Evolutionary conservation across 345 rosid species (phyloP), one percentile per base, ranked within the genome.

Genomic region (Populus simonii): DNA sequence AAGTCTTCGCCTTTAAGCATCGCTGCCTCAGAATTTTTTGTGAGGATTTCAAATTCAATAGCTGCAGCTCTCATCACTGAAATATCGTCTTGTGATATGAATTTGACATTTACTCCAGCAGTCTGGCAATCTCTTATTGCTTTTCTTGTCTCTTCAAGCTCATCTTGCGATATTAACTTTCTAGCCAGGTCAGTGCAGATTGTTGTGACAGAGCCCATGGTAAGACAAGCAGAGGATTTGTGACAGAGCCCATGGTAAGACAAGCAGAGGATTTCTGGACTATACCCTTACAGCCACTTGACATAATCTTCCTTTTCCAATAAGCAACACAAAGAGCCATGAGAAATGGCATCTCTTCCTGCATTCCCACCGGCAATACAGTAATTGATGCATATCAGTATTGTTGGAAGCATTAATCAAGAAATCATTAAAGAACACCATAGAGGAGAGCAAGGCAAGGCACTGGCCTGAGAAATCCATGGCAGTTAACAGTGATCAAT

Each of bases 181-280:
- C 74, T 55, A 18, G 57, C 33, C 49, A 71, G 74, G 18, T 80
- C 53, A 1, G 75, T 68, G 47, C 84, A 84, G 53, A 80, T 51
- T 65, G 72, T 78, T 11, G 81, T 69, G 59, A 66, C 79, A 55
- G 75, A 74, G 18, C 86, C 80, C 84, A 78, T 80, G n/a, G 75
- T 68, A 17, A 74, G 68, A 68, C 84, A 71, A 25, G 82, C 86
- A 25, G 25, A 25, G 25, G 25, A 25, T 25, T 78, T 16, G 81
- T 69, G 59, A 66, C 79, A 55, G 75, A 74, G 18, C 86, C 80
- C 84, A 78, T 80, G n/a, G 75, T 68, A 17, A 74, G 68, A 68
- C 84, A 71, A 25, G 82, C 86, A 16, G 82, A 78, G 33, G 78
- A 72, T 74, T 78, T 81, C 70, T 78, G 84, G 75, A 69, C 65